Evolutionary conservation across 2,329 filamentous ascomycete genomes (phyloP).

Genomic region (Cordyceps sp.): DNA sequence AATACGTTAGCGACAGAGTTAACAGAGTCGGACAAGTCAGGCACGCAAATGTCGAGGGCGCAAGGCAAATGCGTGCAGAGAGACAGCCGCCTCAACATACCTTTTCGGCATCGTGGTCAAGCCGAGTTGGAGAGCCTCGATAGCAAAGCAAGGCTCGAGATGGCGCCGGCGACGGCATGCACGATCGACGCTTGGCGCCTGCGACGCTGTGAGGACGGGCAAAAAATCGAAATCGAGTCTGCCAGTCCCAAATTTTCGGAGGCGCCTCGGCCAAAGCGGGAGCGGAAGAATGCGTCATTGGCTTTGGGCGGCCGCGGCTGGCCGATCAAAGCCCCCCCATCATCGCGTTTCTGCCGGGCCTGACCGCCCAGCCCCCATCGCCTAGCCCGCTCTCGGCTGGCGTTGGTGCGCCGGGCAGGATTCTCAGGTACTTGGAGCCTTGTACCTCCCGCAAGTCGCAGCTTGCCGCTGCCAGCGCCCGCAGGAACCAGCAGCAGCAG

Average conservation of each 20-base stretch:
- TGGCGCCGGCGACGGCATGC: no score
- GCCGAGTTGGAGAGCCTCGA: neutral
- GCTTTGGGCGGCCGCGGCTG: slow-evolving; percentile 8
- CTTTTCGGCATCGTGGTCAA: slow-evolving; percentile 9
- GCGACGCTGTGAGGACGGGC: neutral
- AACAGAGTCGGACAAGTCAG: neutral
- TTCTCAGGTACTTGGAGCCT: no score
- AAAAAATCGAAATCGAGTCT: slow-evolving; percentile 2
- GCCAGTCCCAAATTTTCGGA: slow-evolving; percentile 2
- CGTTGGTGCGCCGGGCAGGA: neutral
- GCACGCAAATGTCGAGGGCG: neutral
- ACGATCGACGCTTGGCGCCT: neutral
- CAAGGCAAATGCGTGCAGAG: no score
- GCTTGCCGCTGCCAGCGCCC: slow-evolving; percentile 3
- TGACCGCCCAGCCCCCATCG: slow-evolving; percentile 2
- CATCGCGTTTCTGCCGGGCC: slow-evolving; percentile 5
- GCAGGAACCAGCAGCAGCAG: slow-evolving; percentile 2
- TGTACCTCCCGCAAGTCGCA: no score
- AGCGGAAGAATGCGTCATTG: slow-evolving; percentile 16
- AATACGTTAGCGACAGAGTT: no score
- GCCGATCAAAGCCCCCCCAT: slow-evolving; percentile 7
- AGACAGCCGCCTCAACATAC: slow-evolving; percentile 5
- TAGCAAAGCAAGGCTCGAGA: no score
- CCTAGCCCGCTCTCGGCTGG: slow-evolving; percentile 11
- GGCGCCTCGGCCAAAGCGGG: slow-evolving; percentile 1